Evolutionary conservation across 1,284 basidiomycete species (phyloP), one percentile per base, ranked within the genome.

Genomic region (Ceratorhiza oryzae-sativae): DNA sequence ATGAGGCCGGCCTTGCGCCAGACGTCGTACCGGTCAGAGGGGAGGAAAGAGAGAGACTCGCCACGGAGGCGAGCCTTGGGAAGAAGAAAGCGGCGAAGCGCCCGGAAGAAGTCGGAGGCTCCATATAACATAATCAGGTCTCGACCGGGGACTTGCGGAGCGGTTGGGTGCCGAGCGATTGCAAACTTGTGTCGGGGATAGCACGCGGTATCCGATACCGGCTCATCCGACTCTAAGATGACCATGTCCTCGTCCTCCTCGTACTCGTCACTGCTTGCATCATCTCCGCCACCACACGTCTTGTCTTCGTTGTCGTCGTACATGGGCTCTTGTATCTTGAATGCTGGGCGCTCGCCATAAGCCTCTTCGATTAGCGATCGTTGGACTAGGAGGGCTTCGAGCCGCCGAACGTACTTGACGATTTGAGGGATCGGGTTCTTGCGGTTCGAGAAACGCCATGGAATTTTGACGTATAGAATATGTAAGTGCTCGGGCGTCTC

Each of bases 401-500:
- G 45, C 5, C 62, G 62, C 46, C 48, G 62, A 20, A 51, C 10
- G 23, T 65, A 65, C 2, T 51, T 23, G 15, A 53, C 48, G 1
- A 65, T 65, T 39, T 65, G 62, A 3, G 62, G 62, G 15, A 65
- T 1, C 25, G 48, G 62, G 18, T 65, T 23, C 8, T 48, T 18
- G 2, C 48, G 45, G 23, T 53, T 65, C 5, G 62, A 51, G 9
- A 36, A 23, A 3, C 60, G 41, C 60, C 60, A 62, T 4, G 42
- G 42, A 18, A 45, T 45, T 18, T 45, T 45, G 3, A 65, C 48
- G 32, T 65, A 65, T 23, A 51, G 13, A 2, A 65, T 65, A 42
- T 65, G 62, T 39, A 65, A 53, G 48, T 65, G 62, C 39, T 51
- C 62, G 13, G 62, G 62, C 13, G 30, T 53, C 27, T 65, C 62